A percentile compares a stretch with the other conserved stretches of the same genome.
Conservation (phyloP, 441 rosid species). For the Lagerstroemia fauriei region DNA sequence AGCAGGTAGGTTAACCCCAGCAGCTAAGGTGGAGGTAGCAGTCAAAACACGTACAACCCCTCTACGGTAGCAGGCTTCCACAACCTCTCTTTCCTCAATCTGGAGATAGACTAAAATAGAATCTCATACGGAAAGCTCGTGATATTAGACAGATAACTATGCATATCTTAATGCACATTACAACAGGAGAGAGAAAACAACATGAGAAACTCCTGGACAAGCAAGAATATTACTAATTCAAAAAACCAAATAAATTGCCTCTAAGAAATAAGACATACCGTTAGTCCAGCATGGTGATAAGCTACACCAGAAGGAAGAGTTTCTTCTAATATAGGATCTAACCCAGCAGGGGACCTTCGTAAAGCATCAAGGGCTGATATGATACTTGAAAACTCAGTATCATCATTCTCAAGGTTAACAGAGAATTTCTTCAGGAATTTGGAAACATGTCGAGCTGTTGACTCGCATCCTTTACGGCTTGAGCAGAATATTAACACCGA, state of each 20-base stretch:
- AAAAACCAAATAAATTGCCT: neutral
- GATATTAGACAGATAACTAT: slow-evolving; percentile 11
- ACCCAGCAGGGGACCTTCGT: slow-evolving; percentile 79
- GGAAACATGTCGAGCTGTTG: slow-evolving; percentile 87
- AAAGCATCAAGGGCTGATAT: slow-evolving; percentile 75
- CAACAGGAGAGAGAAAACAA: slow-evolving; percentile 13
- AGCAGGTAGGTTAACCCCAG: slow-evolving; percentile 97
- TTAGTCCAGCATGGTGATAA: slow-evolving; percentile 98
- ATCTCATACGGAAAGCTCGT: slow-evolving; percentile 12
- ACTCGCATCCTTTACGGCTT: slow-evolving; percentile 96
- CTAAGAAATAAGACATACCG: slow-evolving; percentile 47
- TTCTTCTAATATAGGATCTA: slow-evolving; percentile 88
- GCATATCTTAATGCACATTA: slow-evolving; percentile 14
- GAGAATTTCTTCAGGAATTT: slow-evolving; percentile 70
- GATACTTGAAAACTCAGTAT: slow-evolving; percentile 64
- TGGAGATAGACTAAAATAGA: slow-evolving; percentile 36
- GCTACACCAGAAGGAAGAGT: slow-evolving; percentile 95
- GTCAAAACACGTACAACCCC: slow-evolving; percentile 89
- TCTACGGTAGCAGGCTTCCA: slow-evolving; percentile 87
- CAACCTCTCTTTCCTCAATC: slow-evolving; percentile 97
- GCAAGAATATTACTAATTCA: neutral
- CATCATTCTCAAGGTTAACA: slow-evolving; percentile 41
- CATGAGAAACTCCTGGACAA: slow-evolving; percentile 4
- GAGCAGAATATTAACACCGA: slow-evolving; percentile 94
- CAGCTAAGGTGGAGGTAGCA: slow-evolving; percentile 97